Evolutionary conservation across 805 yeast species (phyloP), one percentile per base, ranked within the genome.

Genomic region (Vanderwaltozyma polyspora): DNA sequence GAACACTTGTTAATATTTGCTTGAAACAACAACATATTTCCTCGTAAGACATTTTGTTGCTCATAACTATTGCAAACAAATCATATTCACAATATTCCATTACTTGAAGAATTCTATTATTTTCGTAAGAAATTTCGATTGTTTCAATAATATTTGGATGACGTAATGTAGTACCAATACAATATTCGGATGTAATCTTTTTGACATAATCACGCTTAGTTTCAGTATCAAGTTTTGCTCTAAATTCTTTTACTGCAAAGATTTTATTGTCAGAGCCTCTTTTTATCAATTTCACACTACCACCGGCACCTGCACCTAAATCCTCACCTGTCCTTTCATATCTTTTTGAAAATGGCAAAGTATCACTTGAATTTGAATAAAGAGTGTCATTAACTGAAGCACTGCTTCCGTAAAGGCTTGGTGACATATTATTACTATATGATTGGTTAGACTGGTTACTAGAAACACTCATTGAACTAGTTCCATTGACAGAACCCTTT

Each of bases 241-340:
- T 69, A 55, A 86, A 87, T 56, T 86, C 95, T 58, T 86, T 86
- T 18, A 86, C 94, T 0, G 96, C 96, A 65, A 83, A 85, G 2
- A 81, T 70, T 48, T 74, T 70, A 19, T 64, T 60, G 58, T 86
- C 95, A 3, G 71, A 58, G 5, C 71, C 59, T 43, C 94, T 62
- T 36, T 68, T 75, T 29, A 85, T 78, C 30, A 86, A 64, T 47
- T 76, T 75, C 21, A 86, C 96, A 13, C 79, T 70, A 4, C 96
- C 96, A 32, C 95, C 95, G 1, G 95, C 95, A 32, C 96, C 96
- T 16, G 87, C 89, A 35, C 96, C 96, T 29, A 86, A 66, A 36
- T 72, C 80, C 42, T 85, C 87, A 34, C 94, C 94, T 35, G 80
- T 76, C 53, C 78, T 81, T 33, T 79, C 73, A 56, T 85, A 86